phyloP scores from a whole-genome alignment of 2,329 filamentous ascomycete genomes.

The Furcasterigmium furcatum region DNA sequence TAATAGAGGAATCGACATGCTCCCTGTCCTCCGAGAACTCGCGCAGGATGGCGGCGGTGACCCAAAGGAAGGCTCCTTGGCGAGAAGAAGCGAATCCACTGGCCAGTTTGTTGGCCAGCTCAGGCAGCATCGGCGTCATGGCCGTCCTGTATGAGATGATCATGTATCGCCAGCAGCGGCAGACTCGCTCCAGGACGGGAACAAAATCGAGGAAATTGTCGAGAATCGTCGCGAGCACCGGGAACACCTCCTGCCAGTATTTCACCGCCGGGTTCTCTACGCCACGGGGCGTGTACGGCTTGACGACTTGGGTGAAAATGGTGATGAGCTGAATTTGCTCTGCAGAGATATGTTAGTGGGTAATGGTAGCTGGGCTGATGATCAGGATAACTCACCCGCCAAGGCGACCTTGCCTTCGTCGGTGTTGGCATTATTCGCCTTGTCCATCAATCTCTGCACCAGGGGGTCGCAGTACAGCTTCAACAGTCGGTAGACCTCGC shows the following conservation, averaged over 20 bases:
- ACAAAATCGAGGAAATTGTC: constrained; percentile 83
- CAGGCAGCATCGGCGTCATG: constrained; percentile 79
- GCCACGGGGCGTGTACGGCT: constrained; percentile 68
- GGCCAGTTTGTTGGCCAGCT: constrained; percentile 85
- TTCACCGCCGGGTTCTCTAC: constrained; percentile 87
- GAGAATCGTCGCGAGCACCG: constrained; percentile 79
- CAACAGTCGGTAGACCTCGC: constrained; percentile 78
- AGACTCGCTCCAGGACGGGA: constrained; percentile 90
- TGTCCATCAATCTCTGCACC: constrained; percentile 77
- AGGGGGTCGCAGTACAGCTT: constrained; percentile 94
- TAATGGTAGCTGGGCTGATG: neutral
- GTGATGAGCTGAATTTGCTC: constrained; percentile 92
- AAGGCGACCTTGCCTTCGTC: constrained; percentile 82
- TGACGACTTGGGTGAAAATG: constrained; percentile 76
- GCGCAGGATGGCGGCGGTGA: constrained; percentile 87
- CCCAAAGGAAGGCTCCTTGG: constrained; percentile 99
- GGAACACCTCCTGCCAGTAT: constrained; percentile 94
- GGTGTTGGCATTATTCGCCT: constrained; percentile 81
- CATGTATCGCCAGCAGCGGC: constrained; percentile 95
- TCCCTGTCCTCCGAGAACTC: constrained; percentile 93
- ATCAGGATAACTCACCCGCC: constrained; percentile 57
- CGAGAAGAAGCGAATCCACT: constrained; percentile 79
- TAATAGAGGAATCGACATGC: constrained; percentile 76
- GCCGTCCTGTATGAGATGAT: constrained; percentile 91
- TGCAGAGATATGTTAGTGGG: constrained; percentile 18